Conservation (phyloP, 2,329 filamentous ascomycete genomes). For the Hypoxylon sp. region DNA sequence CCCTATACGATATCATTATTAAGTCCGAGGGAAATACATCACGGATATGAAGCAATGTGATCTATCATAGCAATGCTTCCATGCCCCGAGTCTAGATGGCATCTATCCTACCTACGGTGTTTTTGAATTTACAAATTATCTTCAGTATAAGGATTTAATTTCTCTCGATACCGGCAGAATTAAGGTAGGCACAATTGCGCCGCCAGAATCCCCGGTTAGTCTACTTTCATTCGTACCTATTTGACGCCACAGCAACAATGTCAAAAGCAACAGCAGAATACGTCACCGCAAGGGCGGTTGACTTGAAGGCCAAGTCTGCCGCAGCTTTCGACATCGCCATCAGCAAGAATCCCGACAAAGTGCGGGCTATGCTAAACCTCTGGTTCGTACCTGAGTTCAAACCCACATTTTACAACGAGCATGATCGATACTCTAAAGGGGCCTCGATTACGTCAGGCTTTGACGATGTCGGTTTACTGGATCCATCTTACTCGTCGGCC, state of each 20-base stretch:
- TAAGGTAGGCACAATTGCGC: not conserved
- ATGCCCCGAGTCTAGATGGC: not conserved
- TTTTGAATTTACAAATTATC: constrained; percentile 3
- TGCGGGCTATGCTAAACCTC: constrained; percentile 48
- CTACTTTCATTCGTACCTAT: constrained; percentile 1
- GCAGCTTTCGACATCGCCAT: constrained; percentile 43
- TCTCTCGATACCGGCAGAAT: not conserved
- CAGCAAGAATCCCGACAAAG: constrained; percentile 47
- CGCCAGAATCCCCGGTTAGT: not conserved
- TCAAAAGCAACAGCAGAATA: constrained; percentile 39
- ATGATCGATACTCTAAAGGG: constrained; percentile 14
- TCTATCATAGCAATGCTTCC: not conserved
- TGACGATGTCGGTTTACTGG: constrained; percentile 46
- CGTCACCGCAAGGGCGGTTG: constrained; percentile 37
- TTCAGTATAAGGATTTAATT: not conserved
- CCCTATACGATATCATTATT: not conserved
- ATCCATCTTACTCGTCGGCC: constrained; percentile 33
- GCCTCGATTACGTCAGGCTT: constrained; percentile 29
- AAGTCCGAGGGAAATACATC: constrained; percentile 1
- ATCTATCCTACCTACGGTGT: not conserved
- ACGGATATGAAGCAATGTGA: constrained; percentile 11
- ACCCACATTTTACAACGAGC: constrained; percentile 46
- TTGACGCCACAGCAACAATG: constrained; percentile 17
- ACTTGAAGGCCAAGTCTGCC: constrained; percentile 43
- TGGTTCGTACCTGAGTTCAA: constrained; percentile 49